Percentiles rank a stretch among this genome's conserved stretches.
Conservation (phyloP, 1,139 yeast species). For the Blastobotrys apis region DNA sequence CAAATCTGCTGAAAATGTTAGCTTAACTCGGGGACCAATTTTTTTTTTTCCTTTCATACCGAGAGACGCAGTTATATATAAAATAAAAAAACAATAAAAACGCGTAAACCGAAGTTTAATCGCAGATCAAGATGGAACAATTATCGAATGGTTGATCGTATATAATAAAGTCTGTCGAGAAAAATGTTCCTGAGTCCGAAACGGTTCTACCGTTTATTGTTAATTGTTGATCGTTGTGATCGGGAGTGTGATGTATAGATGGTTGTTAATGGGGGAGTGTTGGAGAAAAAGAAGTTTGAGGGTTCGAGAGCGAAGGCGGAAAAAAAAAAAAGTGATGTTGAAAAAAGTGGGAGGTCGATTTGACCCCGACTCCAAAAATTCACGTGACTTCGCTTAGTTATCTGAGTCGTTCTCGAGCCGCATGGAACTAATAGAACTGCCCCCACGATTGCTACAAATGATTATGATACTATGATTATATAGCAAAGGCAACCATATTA, state of each 20-base stretch:
- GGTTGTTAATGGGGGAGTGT: neutral
- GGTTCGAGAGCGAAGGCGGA: neutral
- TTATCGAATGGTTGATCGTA: neutral
- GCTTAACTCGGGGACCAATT: neutral
- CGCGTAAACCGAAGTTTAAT: too few species aligned
- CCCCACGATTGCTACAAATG: neutral
- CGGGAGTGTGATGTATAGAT: neutral
- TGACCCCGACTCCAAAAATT: slow-evolving; percentile 8
- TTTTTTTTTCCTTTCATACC: neutral
- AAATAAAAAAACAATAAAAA: too few species aligned
- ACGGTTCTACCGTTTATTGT: too few species aligned
- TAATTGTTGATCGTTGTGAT: too few species aligned
- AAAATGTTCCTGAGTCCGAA: too few species aligned
- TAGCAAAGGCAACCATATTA: neutral
- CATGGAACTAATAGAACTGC: neutral
- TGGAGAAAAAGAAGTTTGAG: neutral
- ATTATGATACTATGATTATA: neutral
- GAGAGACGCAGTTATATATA: neutral
- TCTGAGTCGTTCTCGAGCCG: neutral
- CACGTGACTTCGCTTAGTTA: slow-evolving; percentile 7
- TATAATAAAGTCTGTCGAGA: neutral
- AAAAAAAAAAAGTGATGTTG: neutral
- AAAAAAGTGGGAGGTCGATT: slow-evolving; percentile 12
- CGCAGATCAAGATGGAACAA: neutral
- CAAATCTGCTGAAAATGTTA: neutral